A percentile compares a stretch with the other conserved stretches of the same genome.
These are phyloP conservation scores for barrel medic (Medicago truncatula) DNA, from an alignment of 306 rosid genomes.

Conservation along the genomic window DNA sequence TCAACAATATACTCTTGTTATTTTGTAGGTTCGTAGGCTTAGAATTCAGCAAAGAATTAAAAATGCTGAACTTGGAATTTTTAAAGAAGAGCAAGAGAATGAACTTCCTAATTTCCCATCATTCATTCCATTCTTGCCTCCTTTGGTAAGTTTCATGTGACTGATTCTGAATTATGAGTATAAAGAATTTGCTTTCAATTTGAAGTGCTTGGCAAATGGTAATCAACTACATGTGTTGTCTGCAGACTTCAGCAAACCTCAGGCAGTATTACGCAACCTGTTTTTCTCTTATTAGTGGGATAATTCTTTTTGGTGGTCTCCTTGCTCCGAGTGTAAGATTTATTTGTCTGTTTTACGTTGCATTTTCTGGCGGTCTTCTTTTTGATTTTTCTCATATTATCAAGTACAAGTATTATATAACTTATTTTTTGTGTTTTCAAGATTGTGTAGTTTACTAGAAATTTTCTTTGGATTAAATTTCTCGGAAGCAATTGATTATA, in stretches of 20 bases:
- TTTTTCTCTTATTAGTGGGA: slow-evolving; percentile 81
- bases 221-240: slow-evolving; percentile 40
- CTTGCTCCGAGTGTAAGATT: slow-evolving; percentile 87
- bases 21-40: slow-evolving; percentile 89
- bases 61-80: slow-evolving; percentile 73
- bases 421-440: slow-evolving; percentile 13
- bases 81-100: slow-evolving; percentile 70
- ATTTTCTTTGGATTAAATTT: slow-evolving; percentile 25
- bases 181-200: not conserved
- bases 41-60: slow-evolving; percentile 92
- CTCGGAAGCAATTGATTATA: slow-evolving; percentile 8
- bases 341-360: not conserved
- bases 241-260: slow-evolving; percentile 90
- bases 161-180: slow-evolving; percentile 16
- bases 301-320: slow-evolving; percentile 92
- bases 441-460: slow-evolving; percentile 3
- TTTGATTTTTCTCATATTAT: no score
- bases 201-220: slow-evolving; percentile 24
- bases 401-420: not conserved
- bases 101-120: slow-evolving; percentile 96
- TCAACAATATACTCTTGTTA: slow-evolving; percentile 2
- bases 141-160: slow-evolving; percentile 66
- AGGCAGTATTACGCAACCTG: slow-evolving; percentile 87
- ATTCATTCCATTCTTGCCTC: slow-evolving; percentile 98
- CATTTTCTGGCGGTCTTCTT: no score